phyloP scores from a whole-genome alignment of 768 basidiomycete species.

The Suillus americanus region DNA sequence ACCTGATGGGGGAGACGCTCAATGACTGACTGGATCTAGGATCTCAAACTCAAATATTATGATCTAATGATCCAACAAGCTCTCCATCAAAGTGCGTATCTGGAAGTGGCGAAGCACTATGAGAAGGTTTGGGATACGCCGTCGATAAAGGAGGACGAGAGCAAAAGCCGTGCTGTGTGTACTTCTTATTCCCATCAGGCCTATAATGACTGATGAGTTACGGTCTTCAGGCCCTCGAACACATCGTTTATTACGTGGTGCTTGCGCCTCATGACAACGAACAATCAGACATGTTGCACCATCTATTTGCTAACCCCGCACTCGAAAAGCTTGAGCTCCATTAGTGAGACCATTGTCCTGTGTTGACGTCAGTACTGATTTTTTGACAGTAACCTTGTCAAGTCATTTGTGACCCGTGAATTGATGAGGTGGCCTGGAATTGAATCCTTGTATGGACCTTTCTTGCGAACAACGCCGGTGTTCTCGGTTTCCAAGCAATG shows the following conservation, averaged over 20 bases:
- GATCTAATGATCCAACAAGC: slow-evolving; percentile 96
- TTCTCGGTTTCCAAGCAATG: slow-evolving; percentile 80
- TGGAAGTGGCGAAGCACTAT: slow-evolving; percentile 94
- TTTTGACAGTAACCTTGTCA: slow-evolving; percentile 78
- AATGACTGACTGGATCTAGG: slow-evolving; percentile 45
- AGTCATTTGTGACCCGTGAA: slow-evolving; percentile 90
- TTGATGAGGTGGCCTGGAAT: slow-evolving; percentile 98
- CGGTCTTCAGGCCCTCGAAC: slow-evolving; percentile 74
- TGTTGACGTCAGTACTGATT: slow-evolving; percentile 14
- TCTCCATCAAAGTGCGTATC: slow-evolving; percentile 78
- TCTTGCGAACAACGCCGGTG: slow-evolving; percentile 75
- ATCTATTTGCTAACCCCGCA: slow-evolving; percentile 76
- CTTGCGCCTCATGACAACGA: slow-evolving; percentile 95
- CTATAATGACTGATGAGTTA: slow-evolving; percentile 6
- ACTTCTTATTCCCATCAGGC: background rate
- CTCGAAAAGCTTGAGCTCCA: slow-evolving; percentile 80
- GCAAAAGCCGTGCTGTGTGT: slow-evolving; percentile 67
- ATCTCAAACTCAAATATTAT: slow-evolving; percentile 94
- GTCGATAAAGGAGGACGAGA: slow-evolving; percentile 82
- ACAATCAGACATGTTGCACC: slow-evolving; percentile 95
- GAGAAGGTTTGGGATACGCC: slow-evolving; percentile 98
- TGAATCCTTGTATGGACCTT: slow-evolving; percentile 81
- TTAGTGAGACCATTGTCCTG: slow-evolving; percentile 51
- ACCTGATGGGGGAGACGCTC: slow-evolving; percentile 6
- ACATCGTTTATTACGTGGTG: slow-evolving; percentile 92